Percentiles rank a stretch among this genome's conserved stretches.
phyloP scores from a whole-genome alignment of 169 alveolate genomes.

The Plasmodium malariae region DNA sequence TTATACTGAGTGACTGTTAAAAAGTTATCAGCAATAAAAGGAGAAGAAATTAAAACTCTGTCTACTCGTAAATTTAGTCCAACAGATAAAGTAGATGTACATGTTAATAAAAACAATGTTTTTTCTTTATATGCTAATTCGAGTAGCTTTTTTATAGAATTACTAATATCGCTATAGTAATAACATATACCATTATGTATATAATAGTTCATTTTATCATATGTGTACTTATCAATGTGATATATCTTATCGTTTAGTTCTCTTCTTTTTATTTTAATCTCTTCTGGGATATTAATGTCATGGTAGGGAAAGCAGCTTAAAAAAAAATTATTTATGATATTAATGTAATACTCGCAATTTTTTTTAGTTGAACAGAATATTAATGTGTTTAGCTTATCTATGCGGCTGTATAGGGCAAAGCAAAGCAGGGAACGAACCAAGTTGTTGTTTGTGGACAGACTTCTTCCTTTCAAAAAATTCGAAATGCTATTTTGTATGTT shows the following conservation, averaged over 20 bases:
- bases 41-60: slow-evolving; percentile 65
- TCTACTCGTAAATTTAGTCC: slow-evolving; percentile 66
- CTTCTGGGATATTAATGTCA: background rate
- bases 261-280: slow-evolving; percentile 14
- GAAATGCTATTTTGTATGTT: background rate
- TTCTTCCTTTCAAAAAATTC: slow-evolving; percentile 13
- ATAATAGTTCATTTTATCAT: slow-evolving; percentile 27
- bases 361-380: slow-evolving; percentile 63
- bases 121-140: slow-evolving; percentile 54
- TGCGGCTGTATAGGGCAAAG: slow-evolving; percentile 22
- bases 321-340: slow-evolving; percentile 33
- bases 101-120: slow-evolving; percentile 52
- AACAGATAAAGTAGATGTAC: slow-evolving; percentile 66
- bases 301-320: background rate
- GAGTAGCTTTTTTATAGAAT: slow-evolving; percentile 18
- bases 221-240: slow-evolving; percentile 28
- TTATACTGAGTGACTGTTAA: slow-evolving; percentile 55
- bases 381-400: slow-evolving; percentile 44
- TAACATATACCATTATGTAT: slow-evolving; percentile 59
- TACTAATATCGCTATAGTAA: slow-evolving; percentile 51
- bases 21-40: slow-evolving; percentile 68
- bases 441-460: slow-evolving; percentile 14
- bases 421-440: slow-evolving; percentile 24
- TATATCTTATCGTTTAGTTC: slow-evolving; percentile 32
- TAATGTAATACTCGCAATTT: slow-evolving; percentile 54